Percentiles rank a stretch among this genome's conserved stretches.
These are phyloP conservation scores for Psidium friedrichsthalianum DNA, from an alignment of 345 rosid genomes.

Conservation along the genomic window DNA sequence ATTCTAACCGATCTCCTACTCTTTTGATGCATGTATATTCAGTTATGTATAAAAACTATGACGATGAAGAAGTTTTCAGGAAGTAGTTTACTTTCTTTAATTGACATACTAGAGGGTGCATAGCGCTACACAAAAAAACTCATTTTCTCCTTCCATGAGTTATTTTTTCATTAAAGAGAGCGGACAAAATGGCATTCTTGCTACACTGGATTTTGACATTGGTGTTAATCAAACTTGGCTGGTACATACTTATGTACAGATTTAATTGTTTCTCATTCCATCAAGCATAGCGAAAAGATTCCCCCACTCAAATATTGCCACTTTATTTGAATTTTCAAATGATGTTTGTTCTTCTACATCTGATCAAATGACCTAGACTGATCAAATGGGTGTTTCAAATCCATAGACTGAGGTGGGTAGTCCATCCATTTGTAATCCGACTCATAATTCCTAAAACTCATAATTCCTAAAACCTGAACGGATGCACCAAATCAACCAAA, in stretches of 20 bases:
- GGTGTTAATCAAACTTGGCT: not conserved
- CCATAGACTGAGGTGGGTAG: constrained; percentile 61
- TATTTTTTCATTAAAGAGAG: too few relatives aligned
- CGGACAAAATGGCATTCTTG: too few relatives aligned
- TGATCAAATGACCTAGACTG: constrained; percentile 84
- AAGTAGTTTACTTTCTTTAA: too few relatives aligned
- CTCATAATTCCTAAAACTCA: too few relatives aligned
- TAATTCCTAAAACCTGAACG: constrained; percentile 27
- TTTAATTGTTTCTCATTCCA: not conserved
- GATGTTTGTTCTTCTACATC: constrained; percentile 28
- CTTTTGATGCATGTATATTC: too few relatives aligned
- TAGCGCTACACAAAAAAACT: too few relatives aligned
- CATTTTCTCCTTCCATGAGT: too few relatives aligned
- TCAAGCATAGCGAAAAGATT: not conserved
- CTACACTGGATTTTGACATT: too few relatives aligned
- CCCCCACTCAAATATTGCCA: not conserved
- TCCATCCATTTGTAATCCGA: constrained; percentile 99
- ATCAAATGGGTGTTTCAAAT: constrained; percentile 60
- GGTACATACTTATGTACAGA: not conserved
- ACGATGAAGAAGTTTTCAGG: too few relatives aligned
- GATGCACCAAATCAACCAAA: constrained; percentile 22
- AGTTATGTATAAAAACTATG: too few relatives aligned
- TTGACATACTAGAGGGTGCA: too few relatives aligned
- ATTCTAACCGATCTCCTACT: too few relatives aligned
- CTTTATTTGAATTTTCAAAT: not conserved